phyloP scores from a whole-genome alignment of 441 rosid species.

The Pelargonium citronellum region DNA sequence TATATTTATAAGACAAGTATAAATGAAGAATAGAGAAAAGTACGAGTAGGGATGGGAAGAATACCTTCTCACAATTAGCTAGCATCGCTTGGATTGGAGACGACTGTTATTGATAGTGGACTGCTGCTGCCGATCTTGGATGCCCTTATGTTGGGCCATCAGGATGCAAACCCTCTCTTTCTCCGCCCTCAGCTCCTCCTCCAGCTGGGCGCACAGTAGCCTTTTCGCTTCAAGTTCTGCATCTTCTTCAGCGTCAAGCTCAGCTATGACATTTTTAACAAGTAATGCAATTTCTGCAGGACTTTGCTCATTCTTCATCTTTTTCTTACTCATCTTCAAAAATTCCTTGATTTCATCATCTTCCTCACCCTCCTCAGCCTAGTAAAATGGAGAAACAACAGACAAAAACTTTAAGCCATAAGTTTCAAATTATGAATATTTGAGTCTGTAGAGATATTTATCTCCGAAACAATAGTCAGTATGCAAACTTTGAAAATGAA shows the following conservation, averaged over 20 bases:
- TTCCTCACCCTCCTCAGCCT: slow-evolving; percentile 94
- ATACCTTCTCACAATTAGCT: too few species aligned
- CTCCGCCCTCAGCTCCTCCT: too few species aligned
- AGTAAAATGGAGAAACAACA: slow-evolving; percentile 13
- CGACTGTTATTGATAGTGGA: too few species aligned
- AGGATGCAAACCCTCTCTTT: too few species aligned
- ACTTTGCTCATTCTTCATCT: slow-evolving; percentile 79
- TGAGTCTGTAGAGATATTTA: neutral
- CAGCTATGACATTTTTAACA: slow-evolving; percentile 95
- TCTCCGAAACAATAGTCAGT: neutral
- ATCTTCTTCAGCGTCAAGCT: slow-evolving; percentile 96
- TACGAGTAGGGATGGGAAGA: too few species aligned
- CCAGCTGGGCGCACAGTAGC: too few species aligned
- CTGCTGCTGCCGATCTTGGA: too few species aligned
- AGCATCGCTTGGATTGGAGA: too few species aligned
- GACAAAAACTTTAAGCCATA: neutral
- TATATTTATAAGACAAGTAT: too few species aligned
- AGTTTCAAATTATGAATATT: neutral
- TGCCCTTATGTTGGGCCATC: too few species aligned
- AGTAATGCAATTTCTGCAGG: slow-evolving; percentile 86
- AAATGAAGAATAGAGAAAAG: too few species aligned
- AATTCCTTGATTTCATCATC: slow-evolving; percentile 83
- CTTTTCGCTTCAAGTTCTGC: too few species aligned
- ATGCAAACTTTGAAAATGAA: neutral
- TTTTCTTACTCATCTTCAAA: slow-evolving; percentile 82